These are phyloP conservation scores for Tuctoria greenei DNA, from an alignment of 176 grass and related monocot species.

Conservation along the genomic window DNA sequence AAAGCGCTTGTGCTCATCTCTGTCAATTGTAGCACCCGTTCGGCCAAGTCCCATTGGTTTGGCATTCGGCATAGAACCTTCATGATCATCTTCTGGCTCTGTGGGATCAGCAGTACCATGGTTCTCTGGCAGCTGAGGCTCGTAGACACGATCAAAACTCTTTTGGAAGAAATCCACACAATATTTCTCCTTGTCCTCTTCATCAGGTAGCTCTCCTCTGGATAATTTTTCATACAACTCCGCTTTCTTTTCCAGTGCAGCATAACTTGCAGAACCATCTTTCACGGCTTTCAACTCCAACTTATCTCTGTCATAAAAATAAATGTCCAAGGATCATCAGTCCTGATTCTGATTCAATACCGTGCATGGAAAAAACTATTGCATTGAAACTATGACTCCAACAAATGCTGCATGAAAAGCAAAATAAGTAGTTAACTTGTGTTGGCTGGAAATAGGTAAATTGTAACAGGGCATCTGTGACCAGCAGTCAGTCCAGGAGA, in stretches of 20 bases:
- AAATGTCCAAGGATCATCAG: slow-evolving; percentile 26
- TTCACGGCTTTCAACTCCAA: slow-evolving; percentile 85
- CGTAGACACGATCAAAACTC: slow-evolving; percentile 50
- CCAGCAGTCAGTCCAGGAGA: background rate
- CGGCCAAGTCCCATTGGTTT: slow-evolving; percentile 69
- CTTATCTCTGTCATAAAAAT: slow-evolving; percentile 68
- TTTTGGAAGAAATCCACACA: slow-evolving; percentile 98
- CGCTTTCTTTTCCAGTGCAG: slow-evolving; percentile 87
- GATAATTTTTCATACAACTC: slow-evolving; percentile 82
- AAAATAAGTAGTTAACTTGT: background rate
- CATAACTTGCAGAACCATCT: slow-evolving; percentile 76
- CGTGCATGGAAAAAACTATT: background rate
- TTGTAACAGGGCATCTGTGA: background rate
- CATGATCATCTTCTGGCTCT: slow-evolving; percentile 52
- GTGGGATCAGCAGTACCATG: slow-evolving; percentile 15
- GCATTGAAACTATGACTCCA: background rate
- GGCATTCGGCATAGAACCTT: slow-evolving; percentile 42
- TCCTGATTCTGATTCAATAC: background rate
- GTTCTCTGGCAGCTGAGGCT: slow-evolving; percentile 44
- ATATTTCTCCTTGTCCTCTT: slow-evolving; percentile 93
- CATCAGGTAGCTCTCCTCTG: slow-evolving; percentile 76
- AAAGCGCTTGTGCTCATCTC: slow-evolving; percentile 87
- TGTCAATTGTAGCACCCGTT: slow-evolving; percentile 51
- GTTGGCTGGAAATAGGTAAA: background rate
- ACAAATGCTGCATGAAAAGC: slow-evolving; percentile 1